These are phyloP conservation scores for Saccharomycopsis amapae DNA, from an alignment of 805 yeast species.

Conservation along the genomic window DNA sequence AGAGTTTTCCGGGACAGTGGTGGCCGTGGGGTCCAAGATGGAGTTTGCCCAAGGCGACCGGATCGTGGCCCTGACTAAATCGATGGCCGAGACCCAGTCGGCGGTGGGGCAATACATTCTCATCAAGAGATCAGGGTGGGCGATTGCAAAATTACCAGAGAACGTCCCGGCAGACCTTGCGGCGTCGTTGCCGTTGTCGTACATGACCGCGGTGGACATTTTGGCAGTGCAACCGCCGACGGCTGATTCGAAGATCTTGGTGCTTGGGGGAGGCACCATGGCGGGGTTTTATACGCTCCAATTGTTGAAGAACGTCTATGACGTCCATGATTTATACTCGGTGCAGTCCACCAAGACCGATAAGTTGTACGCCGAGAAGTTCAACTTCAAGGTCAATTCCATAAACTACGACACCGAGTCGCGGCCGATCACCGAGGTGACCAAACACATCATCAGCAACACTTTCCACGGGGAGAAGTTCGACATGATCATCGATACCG, in stretches of 20 bases:
- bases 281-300: slow-evolving; percentile 61
- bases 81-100: slow-evolving; percentile 44
- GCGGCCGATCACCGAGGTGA: background rate
- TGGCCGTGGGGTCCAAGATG: slow-evolving; percentile 44
- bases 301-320: slow-evolving; percentile 42
- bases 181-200: slow-evolving; percentile 55
- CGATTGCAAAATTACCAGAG: slow-evolving; percentile 39
- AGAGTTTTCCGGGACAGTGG: slow-evolving; percentile 57
- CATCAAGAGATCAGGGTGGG: slow-evolving; percentile 44
- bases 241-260: slow-evolving; percentile 43
- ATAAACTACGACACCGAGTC: slow-evolving; percentile 14
- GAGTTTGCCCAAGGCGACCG: slow-evolving; percentile 49
- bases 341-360: slow-evolving; percentile 50
- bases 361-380: slow-evolving; percentile 29
- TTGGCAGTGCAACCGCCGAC: slow-evolving; percentile 30
- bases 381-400: slow-evolving; percentile 5
- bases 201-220: slow-evolving; percentile 53
- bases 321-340: slow-evolving; percentile 42
- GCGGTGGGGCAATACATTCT: slow-evolving; percentile 48
- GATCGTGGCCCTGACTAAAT: slow-evolving; percentile 54
- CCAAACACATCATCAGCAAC: slow-evolving; percentile 3
- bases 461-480: slow-evolving; percentile 31
- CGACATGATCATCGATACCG: slow-evolving; percentile 61
- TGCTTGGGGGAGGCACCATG: slow-evolving; percentile 74
- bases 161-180: slow-evolving; percentile 46